Conservation (phyloP, 192 early-diverging fungal species). For the Entomortierella chlamydospora region DNA sequence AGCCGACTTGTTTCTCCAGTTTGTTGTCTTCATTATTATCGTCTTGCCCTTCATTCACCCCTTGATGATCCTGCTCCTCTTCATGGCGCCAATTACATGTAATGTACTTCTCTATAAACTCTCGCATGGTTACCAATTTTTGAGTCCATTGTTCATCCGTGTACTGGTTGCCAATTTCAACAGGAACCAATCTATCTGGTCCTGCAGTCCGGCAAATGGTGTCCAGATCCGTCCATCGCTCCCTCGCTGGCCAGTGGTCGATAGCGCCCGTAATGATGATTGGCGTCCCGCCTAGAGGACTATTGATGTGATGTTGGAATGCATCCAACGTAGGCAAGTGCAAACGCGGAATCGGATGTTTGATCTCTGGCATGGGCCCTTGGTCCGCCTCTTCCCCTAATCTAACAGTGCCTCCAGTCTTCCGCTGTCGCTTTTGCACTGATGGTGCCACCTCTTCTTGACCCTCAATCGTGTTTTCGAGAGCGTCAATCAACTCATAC, state of each 20-base stretch:
- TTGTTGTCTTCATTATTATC: background rate
- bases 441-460: constrained; percentile 1
- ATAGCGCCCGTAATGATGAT: constrained; percentile 66
- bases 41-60: background rate
- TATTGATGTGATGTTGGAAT: constrained; percentile 54
- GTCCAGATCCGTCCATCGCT: constrained; percentile 71
- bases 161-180: constrained; percentile 85
- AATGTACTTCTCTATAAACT: constrained; percentile 72
- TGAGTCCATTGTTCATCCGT: constrained; percentile 84
- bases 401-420: background rate
- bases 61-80: background rate
- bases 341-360: constrained; percentile 32
- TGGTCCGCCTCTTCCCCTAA: constrained; percentile 6
- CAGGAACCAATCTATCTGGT: constrained; percentile 77
- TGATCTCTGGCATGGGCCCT: constrained; percentile 22
- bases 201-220: constrained; percentile 71
- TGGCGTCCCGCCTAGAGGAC: constrained; percentile 41
- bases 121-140: constrained; percentile 73
- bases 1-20: constrained; percentile 52
- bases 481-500: constrained; percentile 37
- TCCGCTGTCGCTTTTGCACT: constrained; percentile 17
- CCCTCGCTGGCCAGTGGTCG: constrained; percentile 76
- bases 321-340: constrained; percentile 48
- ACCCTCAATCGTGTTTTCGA: constrained; percentile 19
- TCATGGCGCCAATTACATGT: background rate